Evolutionary conservation across 148 eudicot genomes (phyloP).

Genomic region (Suaeda aralocaspica): DNA sequence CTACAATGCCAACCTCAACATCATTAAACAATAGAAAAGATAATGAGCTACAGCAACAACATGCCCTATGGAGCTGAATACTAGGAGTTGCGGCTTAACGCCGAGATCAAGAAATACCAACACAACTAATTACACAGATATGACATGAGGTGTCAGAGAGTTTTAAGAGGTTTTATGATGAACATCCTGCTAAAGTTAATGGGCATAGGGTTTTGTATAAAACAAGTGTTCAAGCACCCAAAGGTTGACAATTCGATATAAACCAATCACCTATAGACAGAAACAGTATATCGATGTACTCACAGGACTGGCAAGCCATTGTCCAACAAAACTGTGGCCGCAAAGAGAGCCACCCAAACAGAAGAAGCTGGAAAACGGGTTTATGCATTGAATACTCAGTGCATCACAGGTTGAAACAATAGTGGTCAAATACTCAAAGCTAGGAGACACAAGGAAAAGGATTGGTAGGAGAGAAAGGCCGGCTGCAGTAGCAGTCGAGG

Average conservation of each 20-base stretch:
- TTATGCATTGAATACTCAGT: no score
- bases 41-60: no score
- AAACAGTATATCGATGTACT: conserved; percentile 2
- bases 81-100: background rate
- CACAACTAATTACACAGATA: no score
- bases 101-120: background rate
- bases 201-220: background rate
- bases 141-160: no score
- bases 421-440: background rate
- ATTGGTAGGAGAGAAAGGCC: background rate
- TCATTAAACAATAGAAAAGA: no score
- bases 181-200: background rate
- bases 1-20: no score
- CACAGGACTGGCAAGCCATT: conserved; percentile 72
- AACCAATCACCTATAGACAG: background rate
- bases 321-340: conserved; percentile 85
- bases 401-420: background rate
- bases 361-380: no score
- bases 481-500: background rate
- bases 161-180: background rate
- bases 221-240: background rate
- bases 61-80: no score
- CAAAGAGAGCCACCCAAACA: conserved; percentile 2
- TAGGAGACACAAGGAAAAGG: background rate
- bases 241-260: background rate